Evolutionary conservation across 495 filamentous ascomycete genomes (phyloP).

Genomic region (Cercophora newfieldiana): DNA sequence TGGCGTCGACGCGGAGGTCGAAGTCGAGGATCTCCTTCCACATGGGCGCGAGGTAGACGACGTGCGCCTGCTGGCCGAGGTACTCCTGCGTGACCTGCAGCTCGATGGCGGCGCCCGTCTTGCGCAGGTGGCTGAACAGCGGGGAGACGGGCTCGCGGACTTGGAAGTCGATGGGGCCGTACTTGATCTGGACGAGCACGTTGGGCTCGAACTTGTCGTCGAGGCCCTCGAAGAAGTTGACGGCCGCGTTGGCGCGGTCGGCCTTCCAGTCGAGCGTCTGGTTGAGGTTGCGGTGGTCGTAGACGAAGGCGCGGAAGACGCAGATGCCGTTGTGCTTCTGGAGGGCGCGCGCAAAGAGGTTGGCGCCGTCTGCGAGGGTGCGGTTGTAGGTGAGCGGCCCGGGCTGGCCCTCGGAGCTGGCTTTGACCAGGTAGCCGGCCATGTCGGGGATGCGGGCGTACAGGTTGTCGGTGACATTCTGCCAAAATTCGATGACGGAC

Average conservation of each 20-base stretch:
- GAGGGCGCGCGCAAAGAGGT: constrained; percentile 64
- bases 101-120: constrained; percentile 64
- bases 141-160: constrained; percentile 70
- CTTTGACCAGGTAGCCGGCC: constrained; percentile 70
- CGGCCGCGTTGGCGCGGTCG: constrained; percentile 69
- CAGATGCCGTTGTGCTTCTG: constrained; percentile 65
- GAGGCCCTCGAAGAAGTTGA: constrained; percentile 64
- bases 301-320: constrained; percentile 75
- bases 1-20: constrained; percentile 59
- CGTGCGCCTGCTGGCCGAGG: constrained; percentile 68
- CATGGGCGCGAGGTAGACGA: constrained; percentile 65
- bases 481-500: constrained; percentile 63
- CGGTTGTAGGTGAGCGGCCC: constrained; percentile 69
- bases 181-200: constrained; percentile 72
- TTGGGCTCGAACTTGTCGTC: constrained; percentile 70
- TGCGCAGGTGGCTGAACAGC: constrained; percentile 61
- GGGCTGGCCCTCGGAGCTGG: constrained; percentile 72
- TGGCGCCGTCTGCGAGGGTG: constrained; percentile 68
- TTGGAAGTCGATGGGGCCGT: constrained; percentile 75
- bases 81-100: constrained; percentile 70
- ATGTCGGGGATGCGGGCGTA: constrained; percentile 65
- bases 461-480: constrained; percentile 55
- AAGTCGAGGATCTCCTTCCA: constrained; percentile 70
- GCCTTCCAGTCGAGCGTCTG: constrained; percentile 57
- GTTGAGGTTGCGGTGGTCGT: constrained; percentile 53